Percentiles rank a stretch among this genome's conserved stretches.
phyloP scores from a whole-genome alignment of 441 rosid species.

The Pelargonium myrrhifolium region DNA sequence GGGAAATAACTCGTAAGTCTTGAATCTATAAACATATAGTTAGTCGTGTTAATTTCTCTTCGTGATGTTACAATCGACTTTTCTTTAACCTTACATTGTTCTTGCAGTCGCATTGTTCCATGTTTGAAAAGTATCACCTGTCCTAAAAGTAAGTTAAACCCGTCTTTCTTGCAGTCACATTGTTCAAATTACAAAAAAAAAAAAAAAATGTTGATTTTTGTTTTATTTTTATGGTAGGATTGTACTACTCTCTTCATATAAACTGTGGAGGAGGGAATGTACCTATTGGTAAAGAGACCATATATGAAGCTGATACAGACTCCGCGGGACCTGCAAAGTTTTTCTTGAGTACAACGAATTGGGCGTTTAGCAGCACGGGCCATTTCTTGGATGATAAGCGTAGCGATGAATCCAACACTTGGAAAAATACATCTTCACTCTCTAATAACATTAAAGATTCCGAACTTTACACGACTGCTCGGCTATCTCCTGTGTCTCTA shows the following conservation, averaged over 20 bases:
- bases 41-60: not conserved
- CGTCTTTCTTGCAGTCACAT: too few species aligned
- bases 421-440: constrained; percentile 17
- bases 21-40: not conserved
- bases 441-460: constrained; percentile 25
- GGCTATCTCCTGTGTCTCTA: constrained; percentile 45
- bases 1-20: constrained; percentile 45
- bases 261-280: constrained; percentile 44
- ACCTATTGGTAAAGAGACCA: constrained; percentile 9
- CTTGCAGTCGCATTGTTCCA: too few species aligned
- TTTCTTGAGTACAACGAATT: constrained; percentile 18
- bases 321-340: constrained; percentile 17
- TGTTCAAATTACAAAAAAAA: too few species aligned
- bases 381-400: constrained; percentile 35
- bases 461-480: constrained; percentile 36
- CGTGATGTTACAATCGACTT: not conserved
- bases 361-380: constrained; percentile 53
- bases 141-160: too few species aligned
- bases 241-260: constrained; percentile 33
- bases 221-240: constrained; percentile 20
- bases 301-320: constrained; percentile 30
- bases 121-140: too few species aligned
- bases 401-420: not conserved
- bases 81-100: too few species aligned
- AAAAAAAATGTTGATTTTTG: not conserved